A percentile compares a stretch with the other conserved stretches of the same genome.
phyloP scores from a whole-genome alignment of 2,329 filamentous ascomycete genomes.

The Penicillium sp. region DNA sequence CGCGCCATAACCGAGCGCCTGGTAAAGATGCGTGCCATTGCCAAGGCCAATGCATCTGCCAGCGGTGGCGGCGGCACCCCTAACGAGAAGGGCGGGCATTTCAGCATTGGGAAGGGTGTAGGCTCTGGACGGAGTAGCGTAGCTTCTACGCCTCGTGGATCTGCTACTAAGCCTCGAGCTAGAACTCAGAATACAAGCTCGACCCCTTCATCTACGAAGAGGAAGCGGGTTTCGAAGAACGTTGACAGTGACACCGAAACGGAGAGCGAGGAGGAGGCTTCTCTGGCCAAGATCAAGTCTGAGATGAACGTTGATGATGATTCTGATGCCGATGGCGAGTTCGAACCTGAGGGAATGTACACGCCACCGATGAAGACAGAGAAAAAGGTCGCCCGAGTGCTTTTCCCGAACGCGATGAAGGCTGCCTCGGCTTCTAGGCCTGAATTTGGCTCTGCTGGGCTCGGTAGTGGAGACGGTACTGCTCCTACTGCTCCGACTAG shows the following conservation, averaged over 20 bases:
- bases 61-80: neutral
- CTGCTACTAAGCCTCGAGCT: neutral
- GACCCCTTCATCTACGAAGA: constrained; percentile 25
- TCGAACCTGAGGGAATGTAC: neutral
- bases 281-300: neutral
- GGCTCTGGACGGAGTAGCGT: constrained; percentile 12
- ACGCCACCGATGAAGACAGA: neutral
- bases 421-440: neutral
- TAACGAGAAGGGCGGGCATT: constrained; percentile 18
- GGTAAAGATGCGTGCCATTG: constrained; percentile 37
- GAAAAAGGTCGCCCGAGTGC: neutral
- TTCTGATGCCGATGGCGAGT: neutral
- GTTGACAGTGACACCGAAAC: neutral
- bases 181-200: neutral
- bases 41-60: constrained; percentile 15
- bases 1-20: constrained; percentile 48
- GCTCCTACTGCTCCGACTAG: neutral
- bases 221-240: constrained; percentile 14
- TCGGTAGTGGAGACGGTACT: neutral
- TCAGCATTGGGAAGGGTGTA: constrained; percentile 23
- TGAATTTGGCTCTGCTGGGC: neutral
- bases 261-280: neutral
- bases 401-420: neutral
- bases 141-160: constrained; percentile 20
- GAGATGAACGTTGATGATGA: neutral